A percentile compares a stretch with the other conserved stretches of the same genome.
These are phyloP conservation scores for Coemansia sp. DNA, from an alignment of 371 early-diverging fungal species.

Conservation along the genomic window DNA sequence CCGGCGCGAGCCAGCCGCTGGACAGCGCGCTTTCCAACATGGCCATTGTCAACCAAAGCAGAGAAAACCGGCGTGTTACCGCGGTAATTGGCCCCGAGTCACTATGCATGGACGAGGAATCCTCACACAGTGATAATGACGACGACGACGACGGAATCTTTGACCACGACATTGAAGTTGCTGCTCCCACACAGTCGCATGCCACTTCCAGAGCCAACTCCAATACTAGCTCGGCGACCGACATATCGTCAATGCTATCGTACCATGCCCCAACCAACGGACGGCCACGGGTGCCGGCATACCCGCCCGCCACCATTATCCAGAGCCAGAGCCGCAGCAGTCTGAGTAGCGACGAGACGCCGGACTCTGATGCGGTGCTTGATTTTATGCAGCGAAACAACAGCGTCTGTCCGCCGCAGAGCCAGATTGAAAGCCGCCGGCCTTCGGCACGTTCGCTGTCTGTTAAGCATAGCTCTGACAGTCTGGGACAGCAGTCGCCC, in stretches of 20 bases:
- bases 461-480: background rate
- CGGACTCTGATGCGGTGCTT: constrained; percentile 24
- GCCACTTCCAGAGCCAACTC: background rate
- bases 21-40: background rate
- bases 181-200: no score
- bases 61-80: background rate
- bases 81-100: background rate
- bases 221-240: background rate
- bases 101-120: background rate
- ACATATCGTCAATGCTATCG: background rate
- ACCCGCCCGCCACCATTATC: background rate
- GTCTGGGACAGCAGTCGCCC: background rate
- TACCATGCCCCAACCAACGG: background rate
- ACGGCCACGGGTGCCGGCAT: background rate
- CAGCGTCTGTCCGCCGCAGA: constrained; percentile 9
- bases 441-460: background rate
- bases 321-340: background rate
- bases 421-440: background rate
- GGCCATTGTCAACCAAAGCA: background rate
- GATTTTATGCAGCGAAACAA: constrained; percentile 35
- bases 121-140: background rate
- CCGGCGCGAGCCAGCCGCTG: background rate
- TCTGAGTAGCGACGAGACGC: background rate
- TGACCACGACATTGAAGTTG: background rate
- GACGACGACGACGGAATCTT: background rate